Conservation (phyloP, 495 filamentous ascomycete genomes). For the Aspergillus ostianus region DNA sequence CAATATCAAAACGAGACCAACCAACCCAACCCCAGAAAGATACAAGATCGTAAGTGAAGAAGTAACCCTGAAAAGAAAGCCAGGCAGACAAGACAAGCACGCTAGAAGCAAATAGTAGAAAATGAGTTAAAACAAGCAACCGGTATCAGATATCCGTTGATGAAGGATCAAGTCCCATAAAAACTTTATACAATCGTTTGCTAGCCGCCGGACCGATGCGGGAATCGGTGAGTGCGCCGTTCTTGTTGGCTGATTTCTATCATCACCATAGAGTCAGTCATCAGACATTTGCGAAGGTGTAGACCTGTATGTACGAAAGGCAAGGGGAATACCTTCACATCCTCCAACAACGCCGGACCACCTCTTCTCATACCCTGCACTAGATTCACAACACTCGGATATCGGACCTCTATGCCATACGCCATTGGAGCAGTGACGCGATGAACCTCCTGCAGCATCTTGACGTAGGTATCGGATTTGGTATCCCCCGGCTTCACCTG, state of each 20-base stretch:
- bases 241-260: conserved; percentile 65
- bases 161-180: conserved; percentile 63
- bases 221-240: conserved; percentile 62
- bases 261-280: conserved; percentile 11
- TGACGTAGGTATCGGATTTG: conserved; percentile 65
- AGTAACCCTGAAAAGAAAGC: too few relatives aligned
- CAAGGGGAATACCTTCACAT: conserved; percentile 48
- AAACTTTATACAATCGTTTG: conserved; percentile 69
- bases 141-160: conserved; percentile 63
- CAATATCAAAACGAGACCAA: background rate
- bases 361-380: conserved; percentile 55
- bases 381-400: conserved; percentile 56
- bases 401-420: conserved; percentile 63
- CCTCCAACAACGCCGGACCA: conserved; percentile 60
- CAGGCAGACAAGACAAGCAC: too few relatives aligned
- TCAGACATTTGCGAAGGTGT: background rate
- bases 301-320: background rate
- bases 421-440: conserved; percentile 73
- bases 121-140: too few relatives aligned
- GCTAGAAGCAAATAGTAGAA: too few relatives aligned
- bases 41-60: background rate
- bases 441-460: conserved; percentile 76
- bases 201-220: conserved; percentile 70
- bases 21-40: conserved; percentile 1
- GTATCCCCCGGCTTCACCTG: conserved; percentile 75